A percentile compares a stretch with the other conserved stretches of the same genome.
Evolutionary conservation across 805 yeast species (phyloP).

Genomic region (Kregervanrija fluxuum): DNA sequence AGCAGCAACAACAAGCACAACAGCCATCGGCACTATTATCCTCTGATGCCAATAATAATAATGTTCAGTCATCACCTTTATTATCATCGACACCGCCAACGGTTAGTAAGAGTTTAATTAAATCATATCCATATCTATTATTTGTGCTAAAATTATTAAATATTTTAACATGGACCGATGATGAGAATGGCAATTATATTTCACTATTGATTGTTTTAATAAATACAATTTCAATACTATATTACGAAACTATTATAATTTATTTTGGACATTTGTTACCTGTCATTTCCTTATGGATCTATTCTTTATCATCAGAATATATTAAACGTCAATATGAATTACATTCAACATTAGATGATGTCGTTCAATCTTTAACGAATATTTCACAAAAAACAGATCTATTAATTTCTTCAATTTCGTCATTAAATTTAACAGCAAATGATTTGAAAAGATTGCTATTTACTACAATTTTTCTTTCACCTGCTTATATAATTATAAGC

Average conservation of each 20-base stretch:
- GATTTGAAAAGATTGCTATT: slow-evolving; percentile 76
- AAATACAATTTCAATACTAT: slow-evolving; percentile 55
- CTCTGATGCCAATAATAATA: slow-evolving; percentile 1
- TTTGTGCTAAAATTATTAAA: slow-evolving; percentile 64
- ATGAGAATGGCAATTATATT: slow-evolving; percentile 70
- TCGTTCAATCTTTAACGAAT: slow-evolving; percentile 67
- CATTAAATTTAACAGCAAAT: slow-evolving; percentile 62
- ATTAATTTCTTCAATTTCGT: slow-evolving; percentile 71
- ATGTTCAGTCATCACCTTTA: slow-evolving; percentile 66
- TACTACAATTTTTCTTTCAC: slow-evolving; percentile 81
- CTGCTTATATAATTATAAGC: slow-evolving; percentile 67
- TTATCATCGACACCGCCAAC: slow-evolving; percentile 86
- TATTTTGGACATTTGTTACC: slow-evolving; percentile 76
- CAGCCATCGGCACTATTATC: background rate
- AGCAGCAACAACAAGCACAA: background rate
- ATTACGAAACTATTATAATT: slow-evolving; percentile 70
- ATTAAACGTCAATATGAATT: slow-evolving; percentile 52
- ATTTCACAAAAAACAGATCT: slow-evolving; percentile 72
- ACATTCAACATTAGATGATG: slow-evolving; percentile 82
- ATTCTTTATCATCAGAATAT: slow-evolving; percentile 49
- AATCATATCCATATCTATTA: slow-evolving; percentile 78
- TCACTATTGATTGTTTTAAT: slow-evolving; percentile 42
- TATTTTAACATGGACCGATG: slow-evolving; percentile 85
- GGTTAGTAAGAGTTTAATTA: slow-evolving; percentile 73
- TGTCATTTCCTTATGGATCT: slow-evolving; percentile 53